Conservation (phyloP, 331 rosid genomes). For the Dryas integrifolia region DNA sequence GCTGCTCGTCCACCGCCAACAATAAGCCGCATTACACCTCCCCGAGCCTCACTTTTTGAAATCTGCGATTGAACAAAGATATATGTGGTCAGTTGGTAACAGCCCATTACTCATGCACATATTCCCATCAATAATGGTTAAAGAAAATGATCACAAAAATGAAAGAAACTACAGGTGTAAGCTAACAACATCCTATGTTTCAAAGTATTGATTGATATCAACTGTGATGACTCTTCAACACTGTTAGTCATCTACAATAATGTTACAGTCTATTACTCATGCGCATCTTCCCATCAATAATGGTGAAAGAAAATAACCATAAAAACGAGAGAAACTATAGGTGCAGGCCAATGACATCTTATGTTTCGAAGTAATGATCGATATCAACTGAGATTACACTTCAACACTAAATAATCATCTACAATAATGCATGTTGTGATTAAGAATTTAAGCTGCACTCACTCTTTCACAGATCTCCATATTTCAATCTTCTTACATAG, state of each 20-base stretch:
- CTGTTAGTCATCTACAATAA: neutral
- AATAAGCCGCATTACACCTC: conserved; percentile 96
- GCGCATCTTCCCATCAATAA: neutral
- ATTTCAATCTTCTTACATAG: neutral
- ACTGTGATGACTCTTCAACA: neutral
- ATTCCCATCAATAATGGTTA: neutral
- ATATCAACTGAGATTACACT: neutral
- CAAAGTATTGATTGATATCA: neutral
- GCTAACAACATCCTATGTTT: neutral
- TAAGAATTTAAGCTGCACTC: neutral
- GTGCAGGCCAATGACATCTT: neutral
- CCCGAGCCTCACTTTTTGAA: conserved; percentile 81
- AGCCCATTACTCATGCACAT: neutral
- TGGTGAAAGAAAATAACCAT: neutral
- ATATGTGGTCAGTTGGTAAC: conserved; percentile 7
- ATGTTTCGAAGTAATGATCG: neutral
- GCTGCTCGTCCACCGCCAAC: conserved; percentile 99
- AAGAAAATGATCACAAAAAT: neutral
- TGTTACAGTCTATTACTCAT: neutral
- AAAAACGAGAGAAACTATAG: neutral
- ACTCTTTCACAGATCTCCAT: neutral
- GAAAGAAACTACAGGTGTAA: neutral
- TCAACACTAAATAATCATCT: neutral
- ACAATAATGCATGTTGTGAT: neutral
- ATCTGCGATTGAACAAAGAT: conserved; percentile 46